These are phyloP conservation scores for Camptophora hylomeconis DNA, from an alignment of 2,329 filamentous ascomycete genomes.

Conservation along the genomic window DNA sequence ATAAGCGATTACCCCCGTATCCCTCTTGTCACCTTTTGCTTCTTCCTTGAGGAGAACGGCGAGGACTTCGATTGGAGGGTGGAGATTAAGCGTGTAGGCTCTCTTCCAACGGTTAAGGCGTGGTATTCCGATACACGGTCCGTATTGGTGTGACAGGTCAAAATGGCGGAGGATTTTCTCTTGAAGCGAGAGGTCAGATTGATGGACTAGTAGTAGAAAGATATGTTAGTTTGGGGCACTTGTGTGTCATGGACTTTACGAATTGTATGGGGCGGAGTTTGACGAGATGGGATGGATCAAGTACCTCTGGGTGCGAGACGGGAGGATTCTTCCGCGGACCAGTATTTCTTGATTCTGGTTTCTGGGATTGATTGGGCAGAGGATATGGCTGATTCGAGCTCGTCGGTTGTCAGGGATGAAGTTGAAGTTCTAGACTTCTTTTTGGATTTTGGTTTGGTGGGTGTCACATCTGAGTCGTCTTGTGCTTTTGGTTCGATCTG, in stretches of 20 bases:
- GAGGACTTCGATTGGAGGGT: conserved; percentile 79
- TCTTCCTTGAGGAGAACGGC: conserved; percentile 65
- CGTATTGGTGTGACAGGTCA: conserved; percentile 82
- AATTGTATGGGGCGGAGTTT: not conserved
- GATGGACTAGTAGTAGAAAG: conserved; percentile 52
- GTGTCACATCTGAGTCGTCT: conserved; percentile 14
- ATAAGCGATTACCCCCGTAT: conserved; percentile 14
- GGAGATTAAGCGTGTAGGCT: conserved; percentile 67
- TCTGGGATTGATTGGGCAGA: conserved; percentile 56
- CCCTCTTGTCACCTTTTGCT: conserved; percentile 11
- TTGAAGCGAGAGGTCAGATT: conserved; percentile 53
- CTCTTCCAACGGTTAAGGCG: conserved; percentile 78
- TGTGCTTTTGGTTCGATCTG: conserved; percentile 8
- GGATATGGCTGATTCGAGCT: no score
- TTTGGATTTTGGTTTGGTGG: conserved; percentile 19
- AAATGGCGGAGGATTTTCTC: conserved; percentile 89
- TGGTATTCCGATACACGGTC: conserved; percentile 76
- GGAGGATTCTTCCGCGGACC: conserved; percentile 57
- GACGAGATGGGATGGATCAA: not conserved
- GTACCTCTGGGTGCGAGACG: conserved; percentile 48
- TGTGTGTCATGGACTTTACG: not conserved
- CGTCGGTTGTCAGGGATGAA: conserved; percentile 21
- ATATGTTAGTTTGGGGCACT: conserved; percentile 2
- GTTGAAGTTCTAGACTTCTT: no score
- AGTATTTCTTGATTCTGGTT: conserved; percentile 62